Base-by-base conservation (phyloP, 306 rosid species). In the Malus orientalis region DNA sequence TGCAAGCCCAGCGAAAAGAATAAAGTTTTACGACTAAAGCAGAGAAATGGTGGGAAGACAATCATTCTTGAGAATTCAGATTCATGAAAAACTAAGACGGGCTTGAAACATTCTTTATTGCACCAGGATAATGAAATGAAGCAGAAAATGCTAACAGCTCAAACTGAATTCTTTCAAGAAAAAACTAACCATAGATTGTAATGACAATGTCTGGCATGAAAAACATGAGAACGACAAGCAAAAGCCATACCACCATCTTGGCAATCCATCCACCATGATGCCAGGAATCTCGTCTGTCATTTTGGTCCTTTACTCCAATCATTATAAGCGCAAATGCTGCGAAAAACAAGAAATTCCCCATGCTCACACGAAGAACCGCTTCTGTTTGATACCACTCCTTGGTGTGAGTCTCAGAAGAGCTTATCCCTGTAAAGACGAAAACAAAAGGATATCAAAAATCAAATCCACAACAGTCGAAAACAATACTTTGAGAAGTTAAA, bases 221-320 rank as follows among this genome's bases (percentile, higher is more conserved):
- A 86, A 95, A 95, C 84, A 87, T 68, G 73, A 92, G 93, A 78
- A 88, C 60, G n/a, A 92, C 77, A 53, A 95, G 91, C 92, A 95
- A 77, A 80, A 88, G 70, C 97, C 99, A 95, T 36, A 95, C 74
- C 74, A 86, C 86, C 74, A 85, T 82, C 86, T 95, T 95, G 15
- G 78, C 93, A 79, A 84, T 78, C 99, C 99, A 95, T 83, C 96
- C 96, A 74, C 96, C 97, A 82, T 95, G 99, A 70, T 95, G 99
- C 97, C 97, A 90, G 18, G 96, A 81, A 88, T 92, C 99, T 76
- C 99, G 97, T 58, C 79, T 85, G 82, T 95, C 99, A 82, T 88
- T 92, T 83, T 84, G 97, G 84, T 95, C 97, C 80, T 90, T 92
- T 60, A 95, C 90, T 19, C 99, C 97, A 70, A 95, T 95, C 99